Base-by-base conservation (phyloP, 106 monocot species). In the Dendrobium catenatum region DNA sequence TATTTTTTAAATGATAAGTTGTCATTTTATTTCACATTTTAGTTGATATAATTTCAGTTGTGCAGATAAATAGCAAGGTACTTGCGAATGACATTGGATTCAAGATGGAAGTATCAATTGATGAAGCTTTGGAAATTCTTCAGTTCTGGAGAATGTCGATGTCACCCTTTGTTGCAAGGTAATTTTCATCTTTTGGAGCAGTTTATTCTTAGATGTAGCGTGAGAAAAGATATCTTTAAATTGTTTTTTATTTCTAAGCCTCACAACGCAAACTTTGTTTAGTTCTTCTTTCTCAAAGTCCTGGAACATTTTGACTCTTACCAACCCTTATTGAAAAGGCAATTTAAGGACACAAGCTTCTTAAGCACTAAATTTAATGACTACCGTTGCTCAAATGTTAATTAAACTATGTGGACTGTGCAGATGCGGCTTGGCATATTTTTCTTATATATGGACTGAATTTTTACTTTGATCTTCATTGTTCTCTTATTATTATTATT, bases 31-130 rank as follows among this genome's bases (percentile, higher is more conserved):
- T 42, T 73, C 4, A 41, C 10, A 24, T 76, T 47, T 2, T 48
- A 15, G 51, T 51, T 76, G 16, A 76, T 26, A 76, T 24, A 47
- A 42, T 22, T 6, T 22, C 15, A 73, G 11, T 70, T 26, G 22
- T 75, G 55, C 78, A 99, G 95, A 85, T 99, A 40, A 87, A 80
- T 37, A 99, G 93, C 87, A 95, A 90, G 85, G 83, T 80, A 78
- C 87, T 99, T 84, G 49, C 87, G 48, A 85, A 90, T 68, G 90
- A 93, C 16, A 84, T 95, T 85, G 93, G 99, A 72, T 90, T 99
- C 78, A 99, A 91, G 80, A 89, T 86, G 66, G 84, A 90, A 80
- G 89, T 99, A 29, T 87, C 93, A 68, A 20, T 87, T 41, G 86
- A 85, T 85, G 95, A 99, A 86, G 99, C 93, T 77, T 59, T 93